Evolutionary conservation across 108 stramenopile species (phyloP).

Genomic region (Stephanodiscus minutulus): DNA sequence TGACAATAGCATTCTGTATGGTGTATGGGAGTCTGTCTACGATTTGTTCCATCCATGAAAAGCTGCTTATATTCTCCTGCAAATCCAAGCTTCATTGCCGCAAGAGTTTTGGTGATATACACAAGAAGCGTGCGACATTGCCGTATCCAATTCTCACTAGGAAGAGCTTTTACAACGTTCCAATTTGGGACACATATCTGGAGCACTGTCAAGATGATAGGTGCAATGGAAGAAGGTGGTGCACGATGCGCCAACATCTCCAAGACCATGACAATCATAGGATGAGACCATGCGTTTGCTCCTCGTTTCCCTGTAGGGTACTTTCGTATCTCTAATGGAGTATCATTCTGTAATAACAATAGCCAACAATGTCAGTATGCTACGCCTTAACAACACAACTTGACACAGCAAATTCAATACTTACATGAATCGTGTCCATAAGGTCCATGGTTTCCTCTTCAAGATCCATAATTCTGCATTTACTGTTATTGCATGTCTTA

Average conservation of each 20-base stretch:
- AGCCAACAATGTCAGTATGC: no score
- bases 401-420: no score
- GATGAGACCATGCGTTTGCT: no score
- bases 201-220: background rate
- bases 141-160: background rate
- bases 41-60: conserved; percentile 11
- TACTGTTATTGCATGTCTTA: background rate
- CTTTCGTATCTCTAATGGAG: no score
- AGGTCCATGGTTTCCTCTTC: no score
- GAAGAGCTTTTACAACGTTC: background rate
- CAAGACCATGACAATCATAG: background rate
- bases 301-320: no score
- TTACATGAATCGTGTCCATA: no score
- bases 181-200: background rate
- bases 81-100: background rate
- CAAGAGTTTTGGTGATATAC: background rate
- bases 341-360: no score
- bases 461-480: background rate
- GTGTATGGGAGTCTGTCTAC: background rate
- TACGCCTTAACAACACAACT: no score
- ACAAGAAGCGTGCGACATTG: conserved; percentile 6
- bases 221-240: background rate
- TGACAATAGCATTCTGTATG: conserved; percentile 2
- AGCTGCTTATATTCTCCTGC: background rate
- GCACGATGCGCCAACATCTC: background rate